Conservation (phyloP, 1,139 yeast species). For the Arxiozyma bovina region DNA sequence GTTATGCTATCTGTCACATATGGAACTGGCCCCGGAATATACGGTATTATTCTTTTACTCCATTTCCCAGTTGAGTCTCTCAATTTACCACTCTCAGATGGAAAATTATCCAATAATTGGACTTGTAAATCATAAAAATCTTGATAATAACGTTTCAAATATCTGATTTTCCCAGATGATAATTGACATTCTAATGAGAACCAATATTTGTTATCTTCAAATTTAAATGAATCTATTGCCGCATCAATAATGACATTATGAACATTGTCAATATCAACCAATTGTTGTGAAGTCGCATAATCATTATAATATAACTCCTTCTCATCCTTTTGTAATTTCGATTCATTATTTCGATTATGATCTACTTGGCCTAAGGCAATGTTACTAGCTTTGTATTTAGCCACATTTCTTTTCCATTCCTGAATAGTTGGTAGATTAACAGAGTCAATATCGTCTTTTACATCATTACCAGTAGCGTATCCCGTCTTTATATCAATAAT, state of each 20-base stretch:
- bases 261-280: slow-evolving; percentile 4
- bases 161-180: slow-evolving; percentile 59
- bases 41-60: slow-evolving; percentile 72
- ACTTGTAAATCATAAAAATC: slow-evolving; percentile 95
- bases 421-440: slow-evolving; percentile 84
- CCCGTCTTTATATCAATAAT: slow-evolving; percentile 70
- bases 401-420: slow-evolving; percentile 88
- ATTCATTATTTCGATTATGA: slow-evolving; percentile 7
- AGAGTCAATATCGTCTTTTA: slow-evolving; percentile 47
- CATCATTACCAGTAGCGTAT: slow-evolving; percentile 39
- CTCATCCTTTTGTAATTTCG: slow-evolving; percentile 6
- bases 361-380: slow-evolving; percentile 51
- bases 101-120: slow-evolving; percentile 70
- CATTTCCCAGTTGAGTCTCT: slow-evolving; percentile 40
- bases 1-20: slow-evolving; percentile 86
- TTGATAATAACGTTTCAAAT: slow-evolving; percentile 82
- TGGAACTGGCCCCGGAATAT: slow-evolving; percentile 92
- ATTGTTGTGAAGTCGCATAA: slow-evolving; percentile 1
- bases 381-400: slow-evolving; percentile 83
- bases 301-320: neutral
- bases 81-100: slow-evolving; percentile 80
- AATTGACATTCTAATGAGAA: slow-evolving; percentile 65
- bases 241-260: slow-evolving; percentile 41
- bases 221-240: slow-evolving; percentile 69
- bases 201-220: slow-evolving; percentile 86